A percentile compares a stretch with the other conserved stretches of the same genome.
phyloP scores from a whole-genome alignment of 108 stramenopile genomes.

The Mayamaea pseudoterrestris region DNA sequence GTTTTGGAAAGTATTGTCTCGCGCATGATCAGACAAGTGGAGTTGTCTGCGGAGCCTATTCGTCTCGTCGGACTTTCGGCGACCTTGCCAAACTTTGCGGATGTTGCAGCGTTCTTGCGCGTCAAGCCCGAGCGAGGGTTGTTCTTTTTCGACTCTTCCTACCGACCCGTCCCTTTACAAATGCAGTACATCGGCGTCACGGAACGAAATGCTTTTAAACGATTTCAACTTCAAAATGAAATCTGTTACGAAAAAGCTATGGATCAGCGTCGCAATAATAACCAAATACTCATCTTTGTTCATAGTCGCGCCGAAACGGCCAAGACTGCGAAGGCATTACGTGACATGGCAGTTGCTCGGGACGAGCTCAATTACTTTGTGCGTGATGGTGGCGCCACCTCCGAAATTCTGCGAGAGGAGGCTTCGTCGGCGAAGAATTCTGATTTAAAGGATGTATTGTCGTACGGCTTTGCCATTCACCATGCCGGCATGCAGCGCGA shows the following conservation, averaged over 20 bases:
- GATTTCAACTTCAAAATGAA: slow-evolving; percentile 96
- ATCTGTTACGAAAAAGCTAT: slow-evolving; percentile 98
- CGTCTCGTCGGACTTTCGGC: slow-evolving; percentile 97
- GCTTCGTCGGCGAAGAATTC: slow-evolving; percentile 72
- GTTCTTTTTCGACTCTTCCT: slow-evolving; percentile 99
- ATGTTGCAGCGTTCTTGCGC: slow-evolving; percentile 97
- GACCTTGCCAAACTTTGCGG: slow-evolving; percentile 98
- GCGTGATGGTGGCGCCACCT: slow-evolving; percentile 79
- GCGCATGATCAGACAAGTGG: slow-evolving; percentile 91
- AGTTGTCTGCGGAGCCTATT: slow-evolving; percentile 87
- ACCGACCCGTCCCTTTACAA: slow-evolving; percentile 97
- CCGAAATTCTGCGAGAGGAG: slow-evolving; percentile 89
- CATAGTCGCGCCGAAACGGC: slow-evolving; percentile 97
- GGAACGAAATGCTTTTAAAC: slow-evolving; percentile 96
- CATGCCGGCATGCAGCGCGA: slow-evolving; percentile 94
- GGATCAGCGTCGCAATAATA: slow-evolving; percentile 71
- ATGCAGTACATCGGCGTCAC: slow-evolving; percentile 99
- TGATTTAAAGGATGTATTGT: slow-evolving; percentile 90
- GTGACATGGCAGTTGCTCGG: slow-evolving; percentile 86
- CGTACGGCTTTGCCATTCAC: slow-evolving; percentile 96
- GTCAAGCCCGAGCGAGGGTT: slow-evolving; percentile 94
- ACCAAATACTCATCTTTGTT: slow-evolving; percentile 97
- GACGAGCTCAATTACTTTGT: slow-evolving; percentile 85
- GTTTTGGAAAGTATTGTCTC: slow-evolving; percentile 97
- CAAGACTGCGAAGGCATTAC: slow-evolving; percentile 93